phyloP scores from a whole-genome alignment of 192 early-diverging fungal genomes.

The Chytriomyces sp. region DNA sequence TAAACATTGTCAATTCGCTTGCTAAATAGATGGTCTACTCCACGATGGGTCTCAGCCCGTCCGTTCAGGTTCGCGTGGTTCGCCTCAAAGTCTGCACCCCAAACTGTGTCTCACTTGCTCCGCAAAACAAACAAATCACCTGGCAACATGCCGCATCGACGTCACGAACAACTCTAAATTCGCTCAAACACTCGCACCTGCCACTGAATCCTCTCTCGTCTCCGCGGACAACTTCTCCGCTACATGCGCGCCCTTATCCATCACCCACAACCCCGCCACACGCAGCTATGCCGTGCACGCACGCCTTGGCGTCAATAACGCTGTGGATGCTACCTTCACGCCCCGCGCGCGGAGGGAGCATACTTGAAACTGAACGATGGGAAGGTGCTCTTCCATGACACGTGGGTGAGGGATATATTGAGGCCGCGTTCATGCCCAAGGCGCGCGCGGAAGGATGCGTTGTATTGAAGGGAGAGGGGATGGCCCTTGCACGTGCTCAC shows the following conservation, averaged over 20 bases:
- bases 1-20: too few species aligned
- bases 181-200: conserved; percentile 67
- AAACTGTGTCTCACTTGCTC: too few species aligned
- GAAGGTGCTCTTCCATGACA: conserved; percentile 68
- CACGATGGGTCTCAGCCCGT: conserved; percentile 54
- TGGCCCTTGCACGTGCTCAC: conserved; percentile 87
- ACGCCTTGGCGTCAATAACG: conserved; percentile 51
- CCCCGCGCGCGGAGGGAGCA: conserved; percentile 63
- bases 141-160: conserved; percentile 76
- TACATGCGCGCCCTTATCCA: conserved; percentile 74
- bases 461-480: conserved; percentile 70
- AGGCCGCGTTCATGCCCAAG: conserved; percentile 83
- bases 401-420: conserved; percentile 61
- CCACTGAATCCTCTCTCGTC: conserved; percentile 70
- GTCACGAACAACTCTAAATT: conserved; percentile 60
- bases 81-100: too few species aligned
- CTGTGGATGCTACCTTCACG: conserved; percentile 70
- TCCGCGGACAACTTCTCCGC: conserved; percentile 74
- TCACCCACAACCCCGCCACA: conserved; percentile 52
- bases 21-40: conserved; percentile 68
- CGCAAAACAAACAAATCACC: conserved; percentile 37
- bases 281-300: conserved; percentile 52
- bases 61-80: conserved; percentile 19
- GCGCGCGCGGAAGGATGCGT: conserved; percentile 74
- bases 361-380: conserved; percentile 85